Percentiles rank a stretch among this genome's conserved stretches.
These are phyloP conservation scores for Wickerhamiella sergipiensis DNA, from an alignment of 805 yeast genomes.

Conservation along the genomic window DNA sequence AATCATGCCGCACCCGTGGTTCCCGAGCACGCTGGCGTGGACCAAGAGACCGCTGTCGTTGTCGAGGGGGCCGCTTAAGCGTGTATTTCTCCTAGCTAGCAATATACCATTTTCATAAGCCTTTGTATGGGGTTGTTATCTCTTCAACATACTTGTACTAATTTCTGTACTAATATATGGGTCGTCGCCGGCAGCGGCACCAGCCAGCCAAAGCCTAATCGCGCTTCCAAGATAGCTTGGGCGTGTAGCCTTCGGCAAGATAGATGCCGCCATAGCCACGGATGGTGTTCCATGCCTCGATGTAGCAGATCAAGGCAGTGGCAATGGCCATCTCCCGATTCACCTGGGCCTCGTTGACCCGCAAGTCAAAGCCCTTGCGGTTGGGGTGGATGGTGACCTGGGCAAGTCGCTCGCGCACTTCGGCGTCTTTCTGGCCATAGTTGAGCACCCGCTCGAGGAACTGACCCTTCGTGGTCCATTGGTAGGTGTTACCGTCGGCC, in stretches of 20 bases:
- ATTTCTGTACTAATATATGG: too few species aligned
- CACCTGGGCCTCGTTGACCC: slow-evolving; percentile 40
- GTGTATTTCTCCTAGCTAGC: neutral
- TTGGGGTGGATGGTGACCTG: slow-evolving; percentile 41
- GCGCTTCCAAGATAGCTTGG: slow-evolving; percentile 18
- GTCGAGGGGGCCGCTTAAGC: neutral
- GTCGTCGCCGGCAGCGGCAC: too few species aligned
- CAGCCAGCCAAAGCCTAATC: too few species aligned
- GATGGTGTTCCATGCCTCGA: slow-evolving; percentile 57
- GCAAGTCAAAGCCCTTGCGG: slow-evolving; percentile 43
- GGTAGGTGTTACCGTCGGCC: slow-evolving; percentile 46
- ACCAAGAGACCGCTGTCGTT: neutral
- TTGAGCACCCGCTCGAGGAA: slow-evolving; percentile 44
- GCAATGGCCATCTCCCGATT: slow-evolving; percentile 43
- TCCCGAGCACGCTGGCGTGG: neutral
- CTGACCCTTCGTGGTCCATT: slow-evolving; percentile 50
- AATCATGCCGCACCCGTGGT: neutral
- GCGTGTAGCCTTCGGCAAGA: slow-evolving; percentile 27
- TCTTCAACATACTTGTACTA: neutral
- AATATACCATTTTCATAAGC: neutral
- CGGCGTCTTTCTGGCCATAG: slow-evolving; percentile 50
- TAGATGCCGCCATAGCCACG: slow-evolving; percentile 53
- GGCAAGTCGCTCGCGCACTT: slow-evolving; percentile 51
- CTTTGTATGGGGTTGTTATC: neutral
- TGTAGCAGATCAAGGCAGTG: slow-evolving; percentile 44